phyloP scores from a whole-genome alignment of 345 rosid species.

The Anacardium occidentale region DNA sequence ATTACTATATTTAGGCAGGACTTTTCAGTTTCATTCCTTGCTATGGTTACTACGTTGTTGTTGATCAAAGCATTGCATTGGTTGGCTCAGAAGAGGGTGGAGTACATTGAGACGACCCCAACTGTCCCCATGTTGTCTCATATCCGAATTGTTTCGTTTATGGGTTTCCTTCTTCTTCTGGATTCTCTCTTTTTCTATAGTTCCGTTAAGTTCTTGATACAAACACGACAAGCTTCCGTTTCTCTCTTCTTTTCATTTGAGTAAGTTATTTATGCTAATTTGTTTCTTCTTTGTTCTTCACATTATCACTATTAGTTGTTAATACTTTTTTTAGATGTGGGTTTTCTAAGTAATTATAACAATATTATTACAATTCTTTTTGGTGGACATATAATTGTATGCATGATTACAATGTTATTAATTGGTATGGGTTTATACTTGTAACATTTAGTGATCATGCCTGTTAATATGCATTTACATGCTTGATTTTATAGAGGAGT shows the following conservation, averaged over 20 bases:
- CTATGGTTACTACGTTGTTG: conserved; percentile 79
- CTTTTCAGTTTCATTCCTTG: conserved; percentile 70
- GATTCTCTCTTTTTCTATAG: conserved; percentile 65
- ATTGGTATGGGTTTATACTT: neutral
- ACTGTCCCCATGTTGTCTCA: conserved; percentile 69
- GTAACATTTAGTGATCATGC: neutral
- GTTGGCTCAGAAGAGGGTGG: conserved; percentile 96
- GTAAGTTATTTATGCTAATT: conserved; percentile 44
- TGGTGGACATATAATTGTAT: neutral
- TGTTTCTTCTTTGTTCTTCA: conserved; percentile 3
- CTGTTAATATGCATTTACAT: neutral
- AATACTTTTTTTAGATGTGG: neutral
- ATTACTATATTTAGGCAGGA: conserved; percentile 91
- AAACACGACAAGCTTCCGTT: conserved; percentile 72
- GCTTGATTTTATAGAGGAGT: neutral
- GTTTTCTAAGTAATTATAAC: neutral
- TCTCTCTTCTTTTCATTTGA: conserved; percentile 94
- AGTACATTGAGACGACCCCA: conserved; percentile 94
- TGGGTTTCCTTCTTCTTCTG: conserved; percentile 70
- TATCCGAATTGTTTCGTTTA: conserved; percentile 70
- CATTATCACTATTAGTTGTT: conserved; percentile 7
- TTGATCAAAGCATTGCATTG: conserved; percentile 86
- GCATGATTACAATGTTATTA: neutral
- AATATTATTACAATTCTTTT: neutral
- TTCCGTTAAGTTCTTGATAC: conserved; percentile 54